Base-by-base conservation (phyloP, 1,139 yeast genomes). In the Saccharomyces hybrid region DNA sequence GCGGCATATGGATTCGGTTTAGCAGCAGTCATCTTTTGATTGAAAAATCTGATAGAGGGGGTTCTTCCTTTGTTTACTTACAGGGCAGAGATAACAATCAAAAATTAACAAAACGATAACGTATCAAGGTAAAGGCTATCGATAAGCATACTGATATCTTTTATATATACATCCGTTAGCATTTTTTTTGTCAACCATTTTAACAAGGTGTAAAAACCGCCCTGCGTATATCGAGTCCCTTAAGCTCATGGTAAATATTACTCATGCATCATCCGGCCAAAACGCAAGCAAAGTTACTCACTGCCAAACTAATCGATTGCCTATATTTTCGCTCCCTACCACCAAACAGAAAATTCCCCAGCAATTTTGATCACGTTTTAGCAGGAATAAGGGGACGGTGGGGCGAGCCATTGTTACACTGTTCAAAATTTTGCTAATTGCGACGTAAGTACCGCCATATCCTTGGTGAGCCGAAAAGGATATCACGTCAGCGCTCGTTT, bases 1-100 rank as follows among this genome's bases (percentile, higher is more conserved):
- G 97, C 96, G 32, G 96, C 98, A 68, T 93, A 93, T 60, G 98
- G 98, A 71, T 91, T 91, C 19, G 44, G 44, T 19, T 38, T 38
- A 38, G 44, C 44, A 38, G 44, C 44, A 16, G 44, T 38, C 44
- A 38, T 38, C 42, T 34, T 38, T 38, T 16, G 24, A 16, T 8
- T 8, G 19, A 38, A 9, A 38, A 24, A 24, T 24, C 26, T 24
- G 26, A 16, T 38, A 16, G 11, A 16, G 11, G 9, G 44, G n/a
- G 12, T 38, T 21, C 2, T 16, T 38, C 24, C 21, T 38, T 38
- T 9, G 6, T 38, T 38, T 38, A 8, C 19, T 34, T 38, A 38
- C 3, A 28, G 9, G 9, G 11, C 31, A 2, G 9, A 38, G 44
- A 16, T 16, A 38, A 38, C 24, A 38, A 38, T 2, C n/a, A 16